phyloP scores from a whole-genome alignment of 108 stramenopile species.

The Nitzschia putrida region DNA sequence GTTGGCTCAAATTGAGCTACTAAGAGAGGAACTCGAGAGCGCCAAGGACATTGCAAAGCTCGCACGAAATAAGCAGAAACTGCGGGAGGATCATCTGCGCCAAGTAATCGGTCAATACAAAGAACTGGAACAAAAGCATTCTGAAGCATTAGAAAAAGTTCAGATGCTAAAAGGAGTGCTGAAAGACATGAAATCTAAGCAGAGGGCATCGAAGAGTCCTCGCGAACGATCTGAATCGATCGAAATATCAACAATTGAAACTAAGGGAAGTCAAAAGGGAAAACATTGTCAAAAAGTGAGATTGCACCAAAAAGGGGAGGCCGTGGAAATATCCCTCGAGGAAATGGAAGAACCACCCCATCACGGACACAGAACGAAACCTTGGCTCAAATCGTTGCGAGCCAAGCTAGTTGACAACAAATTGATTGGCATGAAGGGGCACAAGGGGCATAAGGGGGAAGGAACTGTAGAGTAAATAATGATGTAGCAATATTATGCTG shows the following conservation, averaged over 20 bases:
- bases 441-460: no score
- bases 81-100: constrained; percentile 25
- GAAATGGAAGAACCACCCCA: no score
- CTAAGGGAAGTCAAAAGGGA: no score
- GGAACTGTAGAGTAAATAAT: no score
- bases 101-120: constrained; percentile 40
- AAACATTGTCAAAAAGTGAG: no score
- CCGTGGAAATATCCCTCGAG: no score
- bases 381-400: no score
- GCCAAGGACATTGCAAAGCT: constrained; percentile 22
- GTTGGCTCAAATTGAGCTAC: not conserved
- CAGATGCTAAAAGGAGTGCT: not conserved
- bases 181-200: not conserved
- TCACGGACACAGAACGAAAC: no score
- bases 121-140: constrained; percentile 25
- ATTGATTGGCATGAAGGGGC: no score
- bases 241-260: not conserved
- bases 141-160: not conserved
- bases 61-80: constrained; percentile 25
- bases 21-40: constrained; percentile 19
- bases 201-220: not conserved
- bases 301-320: no score
- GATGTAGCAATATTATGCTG: no score
- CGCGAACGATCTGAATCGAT: not conserved
- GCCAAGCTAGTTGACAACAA: no score